phyloP scores from a whole-genome alignment of 495 filamentous ascomycete species.

The Talaromyces proteolyticus region DNA sequence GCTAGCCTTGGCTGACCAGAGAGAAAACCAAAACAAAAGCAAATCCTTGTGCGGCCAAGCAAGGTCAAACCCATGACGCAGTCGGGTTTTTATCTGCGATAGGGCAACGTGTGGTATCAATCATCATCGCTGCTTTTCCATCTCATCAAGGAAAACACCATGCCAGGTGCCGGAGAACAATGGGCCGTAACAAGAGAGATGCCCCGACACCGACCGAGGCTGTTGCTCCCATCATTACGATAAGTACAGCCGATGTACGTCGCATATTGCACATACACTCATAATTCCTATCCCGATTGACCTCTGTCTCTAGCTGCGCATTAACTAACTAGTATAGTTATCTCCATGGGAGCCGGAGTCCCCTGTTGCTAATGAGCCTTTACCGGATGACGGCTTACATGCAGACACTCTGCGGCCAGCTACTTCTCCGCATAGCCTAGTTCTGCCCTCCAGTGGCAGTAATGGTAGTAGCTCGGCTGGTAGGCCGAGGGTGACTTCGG shows the following conservation, averaged over 20 bases:
- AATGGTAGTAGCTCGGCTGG: background rate
- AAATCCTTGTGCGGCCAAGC: too few relatives aligned
- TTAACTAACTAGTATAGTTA: too few relatives aligned
- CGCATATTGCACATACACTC: too few relatives aligned
- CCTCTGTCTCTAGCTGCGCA: too few relatives aligned
- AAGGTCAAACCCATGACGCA: too few relatives aligned
- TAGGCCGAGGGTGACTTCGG: background rate
- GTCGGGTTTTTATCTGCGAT: too few relatives aligned
- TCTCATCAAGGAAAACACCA: too few relatives aligned
- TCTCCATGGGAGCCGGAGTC: background rate
- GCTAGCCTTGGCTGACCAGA: too few relatives aligned
- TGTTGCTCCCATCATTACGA: background rate
- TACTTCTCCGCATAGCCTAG: background rate
- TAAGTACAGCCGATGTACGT: conserved; percentile 1
- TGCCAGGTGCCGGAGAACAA: background rate
- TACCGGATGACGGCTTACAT: conserved; percentile 1
- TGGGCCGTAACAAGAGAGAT: background rate
- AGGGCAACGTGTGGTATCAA: too few relatives aligned
- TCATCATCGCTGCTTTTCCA: too few relatives aligned
- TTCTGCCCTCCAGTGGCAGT: background rate
- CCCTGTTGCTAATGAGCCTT: background rate
- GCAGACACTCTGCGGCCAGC: background rate
- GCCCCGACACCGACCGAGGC: background rate
- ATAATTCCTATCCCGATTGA: too few relatives aligned
- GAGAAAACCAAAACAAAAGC: too few relatives aligned